Percentiles rank a stretch among this genome's conserved stretches.
Conservation (phyloP, 345 rosid species). For the Excoecaria agallocha region DNA sequence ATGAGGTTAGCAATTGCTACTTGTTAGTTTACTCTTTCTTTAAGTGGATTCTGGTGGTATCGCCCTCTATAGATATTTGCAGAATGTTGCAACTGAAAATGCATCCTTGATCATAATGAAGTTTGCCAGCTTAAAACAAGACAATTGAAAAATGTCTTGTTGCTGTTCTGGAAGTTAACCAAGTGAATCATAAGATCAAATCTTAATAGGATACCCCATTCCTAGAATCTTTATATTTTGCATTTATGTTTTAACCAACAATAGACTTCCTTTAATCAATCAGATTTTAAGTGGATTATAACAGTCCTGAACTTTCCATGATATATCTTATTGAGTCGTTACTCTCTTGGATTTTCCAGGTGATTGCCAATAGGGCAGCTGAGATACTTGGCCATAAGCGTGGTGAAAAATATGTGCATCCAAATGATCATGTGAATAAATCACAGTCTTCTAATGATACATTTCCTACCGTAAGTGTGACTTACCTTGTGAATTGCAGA, state of each 20-base stretch:
- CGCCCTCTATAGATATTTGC: background rate
- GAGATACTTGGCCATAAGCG: conserved; percentile 87
- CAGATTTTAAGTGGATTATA: background rate
- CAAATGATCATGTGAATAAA: conserved; percentile 94
- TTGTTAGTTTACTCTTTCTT: background rate
- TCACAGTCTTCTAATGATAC: conserved; percentile 97
- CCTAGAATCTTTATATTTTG: background rate
- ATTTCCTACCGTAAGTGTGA: conserved; percentile 78
- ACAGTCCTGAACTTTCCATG: background rate
- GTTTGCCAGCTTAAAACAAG: too few relatives aligned
- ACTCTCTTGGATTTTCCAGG: conserved; percentile 39
- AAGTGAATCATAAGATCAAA: background rate
- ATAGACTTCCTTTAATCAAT: background rate
- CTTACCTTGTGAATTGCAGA: conserved; percentile 9
- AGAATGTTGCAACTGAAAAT: background rate
- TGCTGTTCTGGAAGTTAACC: background rate
- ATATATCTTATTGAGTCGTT: background rate
- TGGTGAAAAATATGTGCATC: conserved; percentile 87
- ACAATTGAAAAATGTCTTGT: too few relatives aligned
- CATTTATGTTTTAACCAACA: background rate
- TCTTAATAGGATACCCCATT: background rate
- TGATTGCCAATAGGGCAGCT: conserved; percentile 93
- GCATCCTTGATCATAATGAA: background rate
- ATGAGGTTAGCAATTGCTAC: conserved; percentile 57
- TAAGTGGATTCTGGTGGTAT: background rate